Percentiles rank a stretch among this genome's conserved stretches.
These are phyloP conservation scores for Suhomyces pyralidae DNA, from an alignment of 805 yeast species.

Conservation along the genomic window DNA sequence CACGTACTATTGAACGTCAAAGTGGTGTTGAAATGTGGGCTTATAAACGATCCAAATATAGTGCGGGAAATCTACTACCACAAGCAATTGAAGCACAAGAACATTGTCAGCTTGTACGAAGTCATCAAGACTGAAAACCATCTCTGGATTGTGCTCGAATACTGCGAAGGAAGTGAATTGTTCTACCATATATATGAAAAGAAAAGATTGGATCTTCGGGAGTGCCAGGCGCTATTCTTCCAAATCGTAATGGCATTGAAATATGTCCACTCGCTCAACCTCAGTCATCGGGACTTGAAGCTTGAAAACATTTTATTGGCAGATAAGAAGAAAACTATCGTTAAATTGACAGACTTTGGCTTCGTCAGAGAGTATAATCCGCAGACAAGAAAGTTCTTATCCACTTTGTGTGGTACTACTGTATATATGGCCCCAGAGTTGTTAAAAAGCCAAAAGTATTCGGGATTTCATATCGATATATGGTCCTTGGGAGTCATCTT, in stretches of 20 bases:
- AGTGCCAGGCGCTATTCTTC: conserved; percentile 52
- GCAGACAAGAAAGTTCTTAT: conserved; percentile 48
- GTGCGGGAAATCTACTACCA: conserved; percentile 90
- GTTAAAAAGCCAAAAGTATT: conserved; percentile 62
- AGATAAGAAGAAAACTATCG: conserved; percentile 51
- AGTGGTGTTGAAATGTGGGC: conserved; percentile 81
- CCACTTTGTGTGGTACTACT: conserved; percentile 90
- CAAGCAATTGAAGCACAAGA: conserved; percentile 76
- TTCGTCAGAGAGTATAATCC: conserved; percentile 74
- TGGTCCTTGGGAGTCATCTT: conserved; percentile 93
- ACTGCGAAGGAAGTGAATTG: conserved; percentile 80
- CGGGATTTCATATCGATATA: conserved; percentile 78
- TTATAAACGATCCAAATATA: conserved; percentile 73
- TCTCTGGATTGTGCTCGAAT: conserved; percentile 87
- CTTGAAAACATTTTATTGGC: conserved; percentile 70
- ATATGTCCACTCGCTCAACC: conserved; percentile 72
- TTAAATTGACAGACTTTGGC: conserved; percentile 90
- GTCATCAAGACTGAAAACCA: conserved; percentile 74
- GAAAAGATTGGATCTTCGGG: conserved; percentile 49
- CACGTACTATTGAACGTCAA: conserved; percentile 71
- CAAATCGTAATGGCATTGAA: conserved; percentile 65
- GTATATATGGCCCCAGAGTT: conserved; percentile 98
- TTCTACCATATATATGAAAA: conserved; percentile 59
- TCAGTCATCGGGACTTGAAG: conserved; percentile 83
- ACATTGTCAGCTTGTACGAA: conserved; percentile 82